phyloP scores from a whole-genome alignment of 495 filamentous ascomycete genomes.

The Lindgomyces ingoldianus region DNA sequence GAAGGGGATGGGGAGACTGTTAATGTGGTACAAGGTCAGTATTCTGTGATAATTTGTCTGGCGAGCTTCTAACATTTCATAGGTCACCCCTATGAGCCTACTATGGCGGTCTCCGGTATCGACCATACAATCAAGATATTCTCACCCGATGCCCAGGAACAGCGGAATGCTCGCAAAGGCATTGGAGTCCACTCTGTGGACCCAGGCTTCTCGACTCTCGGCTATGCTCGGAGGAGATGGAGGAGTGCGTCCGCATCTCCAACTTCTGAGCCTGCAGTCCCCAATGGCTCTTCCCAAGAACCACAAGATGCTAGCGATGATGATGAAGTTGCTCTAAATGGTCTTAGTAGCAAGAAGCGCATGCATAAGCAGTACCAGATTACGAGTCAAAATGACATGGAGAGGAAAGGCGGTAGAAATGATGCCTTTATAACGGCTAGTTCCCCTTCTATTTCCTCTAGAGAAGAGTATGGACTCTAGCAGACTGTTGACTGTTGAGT shows the following conservation, averaged over 20 bases:
- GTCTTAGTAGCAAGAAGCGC: constrained; percentile 58
- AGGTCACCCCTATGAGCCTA: constrained; percentile 73
- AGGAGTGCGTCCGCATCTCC: constrained; percentile 5
- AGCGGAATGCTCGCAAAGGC: constrained; percentile 59
- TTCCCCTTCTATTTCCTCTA: constrained; percentile 28
- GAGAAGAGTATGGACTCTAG: no score
- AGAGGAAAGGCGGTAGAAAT: constrained; percentile 60
- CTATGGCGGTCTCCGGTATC: constrained; percentile 69
- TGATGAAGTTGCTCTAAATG: constrained; percentile 42
- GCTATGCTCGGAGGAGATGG: constrained; percentile 30
- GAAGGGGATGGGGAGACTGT: constrained; percentile 73
- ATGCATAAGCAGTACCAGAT: constrained; percentile 66
- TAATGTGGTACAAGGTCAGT: constrained; percentile 67
- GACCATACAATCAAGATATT: constrained; percentile 78
- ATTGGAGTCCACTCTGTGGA: constrained; percentile 52
- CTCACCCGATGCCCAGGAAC: constrained; percentile 61
- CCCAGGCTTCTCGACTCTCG: constrained; percentile 47
- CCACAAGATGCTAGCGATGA: constrained; percentile 30
- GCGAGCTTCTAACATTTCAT: constrained; percentile 5
- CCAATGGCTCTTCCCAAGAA: not conserved
- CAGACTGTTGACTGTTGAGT: not conserved
- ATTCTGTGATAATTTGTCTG: not conserved
- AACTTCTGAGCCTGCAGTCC: constrained; percentile 3
- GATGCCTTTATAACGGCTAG: constrained; percentile 67
- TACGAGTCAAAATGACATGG: constrained; percentile 64